Percentiles rank a stretch among this genome's conserved stretches.
Evolutionary conservation across 352 stramenopile genomes (phyloP).

Genomic region (Halophytophthora batemanensis): DNA sequence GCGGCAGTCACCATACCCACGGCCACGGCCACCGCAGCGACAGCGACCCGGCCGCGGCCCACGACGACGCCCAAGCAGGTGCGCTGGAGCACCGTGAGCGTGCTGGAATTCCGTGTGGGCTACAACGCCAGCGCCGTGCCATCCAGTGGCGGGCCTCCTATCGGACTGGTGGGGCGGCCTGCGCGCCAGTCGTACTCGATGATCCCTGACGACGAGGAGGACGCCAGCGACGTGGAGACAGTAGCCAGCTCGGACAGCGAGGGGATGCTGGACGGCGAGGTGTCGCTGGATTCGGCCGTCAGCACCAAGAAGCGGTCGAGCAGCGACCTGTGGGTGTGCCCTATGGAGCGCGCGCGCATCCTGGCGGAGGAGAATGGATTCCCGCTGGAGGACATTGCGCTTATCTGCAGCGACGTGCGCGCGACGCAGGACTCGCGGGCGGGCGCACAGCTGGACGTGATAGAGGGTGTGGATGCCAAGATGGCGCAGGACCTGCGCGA

Average conservation of each 20-base stretch:
- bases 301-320: conserved; percentile 9
- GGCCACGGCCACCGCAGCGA: no score
- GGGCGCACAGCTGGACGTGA: conserved; percentile 27
- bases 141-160: conserved; percentile 38
- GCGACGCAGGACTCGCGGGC: conserved; percentile 37
- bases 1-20: no score
- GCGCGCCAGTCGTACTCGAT: conserved; percentile 29
- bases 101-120: conserved; percentile 47
- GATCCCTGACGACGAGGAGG: conserved; percentile 12
- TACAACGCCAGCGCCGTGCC: conserved; percentile 52
- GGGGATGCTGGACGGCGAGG: conserved; percentile 1
- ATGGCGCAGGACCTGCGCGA: conserved; percentile 5
- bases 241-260: conserved; percentile 25
- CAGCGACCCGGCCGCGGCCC: no score
- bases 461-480: conserved; percentile 1
- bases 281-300: conserved; percentile 1
- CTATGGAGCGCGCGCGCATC: conserved; percentile 42
- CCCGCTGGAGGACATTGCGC: conserved; percentile 35
- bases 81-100: conserved; percentile 38
- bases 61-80: conserved; percentile 30
- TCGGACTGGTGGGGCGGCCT: conserved; percentile 44
- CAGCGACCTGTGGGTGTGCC: conserved; percentile 47
- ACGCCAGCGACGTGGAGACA: conserved; percentile 23
- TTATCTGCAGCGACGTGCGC: conserved; percentile 45
- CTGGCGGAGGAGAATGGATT: conserved; percentile 34